phyloP scores from a whole-genome alignment of 345 rosid genomes.

The Rhodamnia argentea region DNA sequence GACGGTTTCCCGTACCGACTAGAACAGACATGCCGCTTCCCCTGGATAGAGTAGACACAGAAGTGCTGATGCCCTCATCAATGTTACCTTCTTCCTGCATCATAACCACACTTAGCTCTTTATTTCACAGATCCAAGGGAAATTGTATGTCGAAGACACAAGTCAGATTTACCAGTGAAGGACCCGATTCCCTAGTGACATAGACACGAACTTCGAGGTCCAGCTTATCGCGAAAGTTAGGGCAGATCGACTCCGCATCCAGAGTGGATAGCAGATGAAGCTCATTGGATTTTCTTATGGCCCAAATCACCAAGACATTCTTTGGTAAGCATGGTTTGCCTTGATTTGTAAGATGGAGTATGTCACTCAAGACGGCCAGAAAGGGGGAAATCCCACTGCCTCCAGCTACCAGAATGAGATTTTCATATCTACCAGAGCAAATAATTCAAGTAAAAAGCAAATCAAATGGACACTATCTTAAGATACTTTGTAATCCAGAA shows the following conservation, averaged over 20 bases:
- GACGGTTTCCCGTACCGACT: constrained; percentile 67
- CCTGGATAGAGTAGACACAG: constrained; percentile 17
- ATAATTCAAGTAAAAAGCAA: neutral
- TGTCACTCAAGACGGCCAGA: constrained; percentile 71
- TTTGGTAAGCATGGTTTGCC: constrained; percentile 63
- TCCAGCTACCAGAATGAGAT: constrained; percentile 81
- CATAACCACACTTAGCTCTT: neutral
- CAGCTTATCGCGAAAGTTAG: constrained; percentile 35
- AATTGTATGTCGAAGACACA: neutral
- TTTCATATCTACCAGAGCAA: constrained; percentile 50
- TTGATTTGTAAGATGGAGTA: constrained; percentile 55
- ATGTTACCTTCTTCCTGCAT: constrained; percentile 71
- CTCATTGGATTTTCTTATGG: constrained; percentile 69
- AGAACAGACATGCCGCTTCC: constrained; percentile 51
- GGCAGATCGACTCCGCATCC: constrained; percentile 52
- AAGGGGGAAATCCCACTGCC: constrained; percentile 92
- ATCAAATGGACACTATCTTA: neutral
- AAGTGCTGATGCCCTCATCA: constrained; percentile 11
- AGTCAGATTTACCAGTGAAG: constrained; percentile 38
- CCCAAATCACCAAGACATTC: constrained; percentile 67
- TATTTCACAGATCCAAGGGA: neutral
- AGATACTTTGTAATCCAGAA: neutral
- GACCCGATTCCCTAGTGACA: constrained; percentile 66
- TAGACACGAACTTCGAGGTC: constrained; percentile 45
- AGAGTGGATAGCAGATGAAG: constrained; percentile 58